A percentile compares a stretch with the other conserved stretches of the same genome.
phyloP scores from a whole-genome alignment of 2,329 filamentous ascomycete genomes.

The Fusarium sororula region DNA sequence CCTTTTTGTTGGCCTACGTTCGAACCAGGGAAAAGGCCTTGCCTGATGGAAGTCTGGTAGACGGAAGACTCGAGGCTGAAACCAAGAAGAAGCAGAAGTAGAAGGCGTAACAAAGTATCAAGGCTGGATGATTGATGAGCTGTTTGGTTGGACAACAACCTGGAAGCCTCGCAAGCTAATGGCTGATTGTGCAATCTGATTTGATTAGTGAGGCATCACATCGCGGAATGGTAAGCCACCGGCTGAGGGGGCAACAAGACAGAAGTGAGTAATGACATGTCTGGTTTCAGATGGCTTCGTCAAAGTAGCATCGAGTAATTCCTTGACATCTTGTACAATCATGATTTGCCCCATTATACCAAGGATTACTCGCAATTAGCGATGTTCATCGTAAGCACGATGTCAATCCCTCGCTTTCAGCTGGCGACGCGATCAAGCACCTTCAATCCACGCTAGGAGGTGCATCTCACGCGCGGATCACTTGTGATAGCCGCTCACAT shows the following conservation, averaged over 20 bases:
- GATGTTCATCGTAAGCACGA: background rate
- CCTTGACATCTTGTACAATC: background rate
- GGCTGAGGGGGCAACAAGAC: background rate
- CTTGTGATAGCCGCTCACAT: constrained; percentile 1
- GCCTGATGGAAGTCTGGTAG: constrained; percentile 50
- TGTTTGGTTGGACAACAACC: background rate
- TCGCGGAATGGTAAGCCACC: background rate
- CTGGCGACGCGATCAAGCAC: background rate
- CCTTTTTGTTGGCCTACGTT: constrained; percentile 53
- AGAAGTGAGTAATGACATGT: constrained; percentile 8
- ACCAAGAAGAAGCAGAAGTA: constrained; percentile 37
- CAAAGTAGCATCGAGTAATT: background rate
- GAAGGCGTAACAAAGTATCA: background rate
- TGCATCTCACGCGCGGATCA: background rate
- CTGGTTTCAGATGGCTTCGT: background rate
- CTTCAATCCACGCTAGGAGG: background rate
- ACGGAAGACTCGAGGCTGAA: constrained; percentile 20
- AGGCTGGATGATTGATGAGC: background rate
- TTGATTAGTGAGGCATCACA: background rate
- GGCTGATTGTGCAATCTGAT: background rate
- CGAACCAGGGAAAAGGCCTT: constrained; percentile 51
- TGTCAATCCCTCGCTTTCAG: background rate
- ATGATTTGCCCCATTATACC: background rate
- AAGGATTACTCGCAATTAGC: background rate
- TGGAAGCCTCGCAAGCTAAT: background rate